phyloP scores from a whole-genome alignment of 73 alveolate genomes.

The Durusdinium trenchii region DNA sequence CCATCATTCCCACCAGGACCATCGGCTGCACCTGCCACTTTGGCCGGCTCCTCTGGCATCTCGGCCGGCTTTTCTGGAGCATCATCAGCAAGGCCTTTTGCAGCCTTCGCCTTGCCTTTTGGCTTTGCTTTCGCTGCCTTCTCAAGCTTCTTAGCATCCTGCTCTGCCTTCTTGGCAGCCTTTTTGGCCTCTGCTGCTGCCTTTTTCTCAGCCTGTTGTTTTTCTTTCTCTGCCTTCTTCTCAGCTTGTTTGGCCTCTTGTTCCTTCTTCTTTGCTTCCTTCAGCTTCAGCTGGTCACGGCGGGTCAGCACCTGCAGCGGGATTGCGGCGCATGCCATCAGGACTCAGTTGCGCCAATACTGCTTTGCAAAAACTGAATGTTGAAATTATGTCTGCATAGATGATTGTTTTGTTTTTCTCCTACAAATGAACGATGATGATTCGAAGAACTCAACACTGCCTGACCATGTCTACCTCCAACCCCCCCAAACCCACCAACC shows the following conservation, averaged over 20 bases:
- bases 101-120: background rate
- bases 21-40: too few species aligned
- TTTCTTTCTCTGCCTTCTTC: background rate
- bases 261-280: background rate
- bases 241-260: background rate
- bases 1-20: background rate
- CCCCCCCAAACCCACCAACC: background rate
- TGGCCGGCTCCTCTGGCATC: background rate
- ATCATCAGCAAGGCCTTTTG: background rate
- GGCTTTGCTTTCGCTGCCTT: too few species aligned
- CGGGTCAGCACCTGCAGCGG: conserved; percentile 9
- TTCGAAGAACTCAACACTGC: background rate
- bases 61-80: background rate
- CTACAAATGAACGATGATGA: background rate
- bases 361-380: background rate
- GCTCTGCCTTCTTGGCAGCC: background rate
- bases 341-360: background rate
- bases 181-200: too few species aligned
- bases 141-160: background rate
- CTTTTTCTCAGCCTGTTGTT: background rate
- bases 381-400: background rate
- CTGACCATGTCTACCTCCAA: background rate
- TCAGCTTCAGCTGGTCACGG: background rate
- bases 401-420: background rate
- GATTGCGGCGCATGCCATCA: background rate